These are phyloP conservation scores for Zygoascus biomembranicola DNA, from an alignment of 805 yeast genomes.

Conservation along the genomic window DNA sequence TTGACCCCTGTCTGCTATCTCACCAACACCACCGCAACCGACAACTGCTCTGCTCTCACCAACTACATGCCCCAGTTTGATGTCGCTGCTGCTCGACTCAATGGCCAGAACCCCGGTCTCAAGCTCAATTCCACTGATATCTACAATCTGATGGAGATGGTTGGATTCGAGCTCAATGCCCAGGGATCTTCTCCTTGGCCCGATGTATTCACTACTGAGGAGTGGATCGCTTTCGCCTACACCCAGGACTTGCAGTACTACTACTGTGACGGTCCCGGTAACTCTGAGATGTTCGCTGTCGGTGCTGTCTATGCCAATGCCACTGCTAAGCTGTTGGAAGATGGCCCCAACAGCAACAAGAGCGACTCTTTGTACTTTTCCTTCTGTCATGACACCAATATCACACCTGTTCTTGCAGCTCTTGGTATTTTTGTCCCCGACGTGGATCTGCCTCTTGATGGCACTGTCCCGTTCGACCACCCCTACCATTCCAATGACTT, in stretches of 20 bases:
- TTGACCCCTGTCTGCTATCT: conserved; percentile 47
- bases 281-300: conserved; percentile 32
- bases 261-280: conserved; percentile 44
- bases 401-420: conserved; percentile 41
- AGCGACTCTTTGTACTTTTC: conserved; percentile 35
- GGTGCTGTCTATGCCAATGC: conserved; percentile 44
- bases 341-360: conserved; percentile 23
- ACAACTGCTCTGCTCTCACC: conserved; percentile 2
- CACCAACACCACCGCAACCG: conserved; percentile 26
- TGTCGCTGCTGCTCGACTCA: conserved; percentile 25
- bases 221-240: conserved; percentile 38
- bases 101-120: conserved; percentile 29
- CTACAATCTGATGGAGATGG: conserved; percentile 34
- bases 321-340: conserved; percentile 36
- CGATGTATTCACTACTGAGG: conserved; percentile 41
- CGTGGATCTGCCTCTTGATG: conserved; percentile 35
- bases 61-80: conserved; percentile 17
- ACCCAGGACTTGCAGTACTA: conserved; percentile 35
- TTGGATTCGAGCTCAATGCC: conserved; percentile 45
- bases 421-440: conserved; percentile 39
- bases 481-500: conserved; percentile 42
- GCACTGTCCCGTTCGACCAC: conserved; percentile 35
- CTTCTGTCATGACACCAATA: conserved; percentile 51
- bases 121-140: conserved; percentile 36
- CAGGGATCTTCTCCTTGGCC: conserved; percentile 38